A percentile compares a stretch with the other conserved stretches of the same genome.
These are phyloP conservation scores for Pseudozyma tsukubaensis DNA, from an alignment of 1,284 basidiomycete genomes.

Conservation along the genomic window DNA sequence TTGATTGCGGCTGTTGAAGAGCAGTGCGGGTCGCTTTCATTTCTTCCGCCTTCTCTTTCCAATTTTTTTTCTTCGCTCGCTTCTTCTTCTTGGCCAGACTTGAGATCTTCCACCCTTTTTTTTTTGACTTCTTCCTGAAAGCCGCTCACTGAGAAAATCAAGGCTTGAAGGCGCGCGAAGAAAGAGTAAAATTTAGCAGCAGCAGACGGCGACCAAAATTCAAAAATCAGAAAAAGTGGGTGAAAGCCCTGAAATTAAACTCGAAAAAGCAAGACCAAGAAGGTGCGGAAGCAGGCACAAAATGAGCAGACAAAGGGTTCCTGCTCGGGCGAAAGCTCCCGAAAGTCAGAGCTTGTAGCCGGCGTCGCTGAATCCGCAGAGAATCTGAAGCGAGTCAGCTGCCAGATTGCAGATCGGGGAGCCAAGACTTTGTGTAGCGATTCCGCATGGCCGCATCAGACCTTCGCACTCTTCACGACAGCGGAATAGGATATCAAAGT, in stretches of 20 bases:
- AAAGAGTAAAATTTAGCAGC: neutral
- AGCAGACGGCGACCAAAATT: neutral
- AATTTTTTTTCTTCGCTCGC: constrained; percentile 1
- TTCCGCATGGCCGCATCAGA: too few species aligned
- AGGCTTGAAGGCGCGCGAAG: neutral
- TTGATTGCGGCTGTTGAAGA: constrained; percentile 1
- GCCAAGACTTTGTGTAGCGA: too few species aligned
- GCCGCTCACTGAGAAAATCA: neutral
- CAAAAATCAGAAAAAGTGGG: neutral
- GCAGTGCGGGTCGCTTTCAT: constrained; percentile 22
- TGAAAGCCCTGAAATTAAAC: neutral
- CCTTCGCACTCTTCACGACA: too few species aligned
- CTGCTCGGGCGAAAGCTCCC: constrained; percentile 35
- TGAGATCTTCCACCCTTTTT: constrained; percentile 7
- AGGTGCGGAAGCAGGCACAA: neutral
- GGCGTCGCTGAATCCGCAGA: too few species aligned
- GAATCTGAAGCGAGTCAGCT: too few species aligned
- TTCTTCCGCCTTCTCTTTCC: constrained; percentile 7
- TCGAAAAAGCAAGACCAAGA: neutral
- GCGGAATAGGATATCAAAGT: too few species aligned
- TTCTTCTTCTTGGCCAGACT: neutral
- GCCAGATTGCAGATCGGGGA: too few species aligned
- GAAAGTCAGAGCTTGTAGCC: neutral
- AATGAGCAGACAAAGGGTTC: neutral
- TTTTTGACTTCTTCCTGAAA: neutral